Conservation (phyloP, 176 grass and related monocot species). For the Otatea glauca region DNA sequence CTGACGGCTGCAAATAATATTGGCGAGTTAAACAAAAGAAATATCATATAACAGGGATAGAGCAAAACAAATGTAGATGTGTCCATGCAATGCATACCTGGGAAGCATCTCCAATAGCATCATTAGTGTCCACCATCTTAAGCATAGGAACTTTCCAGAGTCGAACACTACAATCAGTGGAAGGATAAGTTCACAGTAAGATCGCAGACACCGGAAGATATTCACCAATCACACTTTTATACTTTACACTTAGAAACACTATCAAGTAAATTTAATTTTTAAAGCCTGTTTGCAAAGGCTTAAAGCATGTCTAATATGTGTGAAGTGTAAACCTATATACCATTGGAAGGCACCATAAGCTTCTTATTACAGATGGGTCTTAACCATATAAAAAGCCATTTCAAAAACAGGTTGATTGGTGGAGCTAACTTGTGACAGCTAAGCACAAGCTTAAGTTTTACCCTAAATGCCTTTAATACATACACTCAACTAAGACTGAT, state of each 20-base stretch:
- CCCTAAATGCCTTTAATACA: background rate
- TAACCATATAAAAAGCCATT: conserved; percentile 14
- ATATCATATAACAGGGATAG: conserved; percentile 24
- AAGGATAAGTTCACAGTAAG: conserved; percentile 30
- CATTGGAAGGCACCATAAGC: background rate
- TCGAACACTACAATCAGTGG: conserved; percentile 62
- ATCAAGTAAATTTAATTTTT: background rate
- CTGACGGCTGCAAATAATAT: conserved; percentile 68
- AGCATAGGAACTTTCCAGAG: conserved; percentile 85
- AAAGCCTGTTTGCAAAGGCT: background rate
- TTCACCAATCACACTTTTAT: background rate
- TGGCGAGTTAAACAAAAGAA: conserved; percentile 32
- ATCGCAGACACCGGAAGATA: conserved; percentile 22
- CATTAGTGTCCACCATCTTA: conserved; percentile 58
- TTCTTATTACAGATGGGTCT: conserved; percentile 20
- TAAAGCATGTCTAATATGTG: background rate
- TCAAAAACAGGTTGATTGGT: too few species aligned
- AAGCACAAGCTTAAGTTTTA: background rate
- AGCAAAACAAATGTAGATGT: conserved; percentile 5
- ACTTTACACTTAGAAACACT: background rate
- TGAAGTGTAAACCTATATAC: background rate
- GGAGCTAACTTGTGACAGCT: too few species aligned
- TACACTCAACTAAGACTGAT: conserved; percentile 8
- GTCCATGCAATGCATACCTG: conserved; percentile 58
- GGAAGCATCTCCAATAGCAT: conserved; percentile 52